Base-by-base conservation (phyloP, 192 early-diverging fungal genomes). In the Spinellus fusiger region DNA sequence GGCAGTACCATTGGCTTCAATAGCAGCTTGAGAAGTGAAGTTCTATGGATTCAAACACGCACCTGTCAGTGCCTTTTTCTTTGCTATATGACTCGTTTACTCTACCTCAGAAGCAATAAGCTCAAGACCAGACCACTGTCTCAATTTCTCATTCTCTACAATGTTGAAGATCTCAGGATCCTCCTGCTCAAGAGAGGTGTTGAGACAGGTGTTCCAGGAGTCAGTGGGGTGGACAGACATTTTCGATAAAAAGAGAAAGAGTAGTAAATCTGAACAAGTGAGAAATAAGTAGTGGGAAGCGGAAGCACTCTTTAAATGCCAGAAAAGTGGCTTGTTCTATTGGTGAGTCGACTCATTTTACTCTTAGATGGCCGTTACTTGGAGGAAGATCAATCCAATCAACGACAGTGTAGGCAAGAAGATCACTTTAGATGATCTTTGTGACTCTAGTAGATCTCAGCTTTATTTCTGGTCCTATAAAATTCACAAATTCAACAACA, bases 1-100 rank as follows among this genome's bases (percentile, higher is more conserved):
- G 16, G 95, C 86, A 27, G 95, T 94, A 35, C 95, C 97, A 72
- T 99, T 99, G 54, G 97, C 97, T 81, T 99, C 97, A 89, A 99
- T 98, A 54, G 95, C 96, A 38, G 97, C 94, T 80, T 95, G 92
- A 40, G 94, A 97, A 61, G 97, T 99, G 73, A 99, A 98, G 88
- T 99, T 99, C 93, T 92, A 75, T 48, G 46, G 51, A 35, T 48
- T 5, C 22, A 62, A 40, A 54, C 12, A 48, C 12, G 12, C 50
- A 20, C 31, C 23, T 27, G 49, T 54, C 7, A 32, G n/a, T 28
- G 5, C 16, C n/a, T 27, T 47, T 28, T 49, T 49, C 46, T 47
- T 54, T 35, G 35, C 2, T 40, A 47, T 18, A 52, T 25, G 61
- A 13, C 12, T 26, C 9, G 13, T 12, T 29, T 20, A 18, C 27